Evolutionary conservation across 2,329 filamentous ascomycete species (phyloP).

Genomic region (Sporothrix mexicana): DNA sequence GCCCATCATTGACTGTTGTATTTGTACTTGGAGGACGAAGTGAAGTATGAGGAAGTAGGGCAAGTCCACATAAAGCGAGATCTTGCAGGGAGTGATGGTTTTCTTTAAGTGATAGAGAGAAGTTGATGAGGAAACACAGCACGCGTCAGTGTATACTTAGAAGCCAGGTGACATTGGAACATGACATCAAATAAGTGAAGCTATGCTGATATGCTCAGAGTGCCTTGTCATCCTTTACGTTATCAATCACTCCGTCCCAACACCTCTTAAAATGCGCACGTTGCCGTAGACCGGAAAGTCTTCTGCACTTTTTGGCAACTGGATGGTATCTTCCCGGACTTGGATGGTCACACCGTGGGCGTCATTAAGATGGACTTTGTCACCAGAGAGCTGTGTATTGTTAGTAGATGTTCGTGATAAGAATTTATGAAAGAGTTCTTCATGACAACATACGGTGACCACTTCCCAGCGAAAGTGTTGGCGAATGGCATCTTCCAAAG

Average conservation of each 20-base stretch:
- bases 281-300: constrained; percentile 9
- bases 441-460: background rate
- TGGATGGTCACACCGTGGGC: constrained; percentile 18
- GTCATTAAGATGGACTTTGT: background rate
- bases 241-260: constrained; percentile 6
- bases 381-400: background rate
- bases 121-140: too few species aligned
- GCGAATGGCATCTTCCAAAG: background rate
- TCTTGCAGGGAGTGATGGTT: too few species aligned
- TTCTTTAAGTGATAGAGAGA: too few species aligned
- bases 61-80: too few species aligned
- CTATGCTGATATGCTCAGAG: background rate
- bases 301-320: background rate
- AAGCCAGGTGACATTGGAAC: too few species aligned
- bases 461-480: constrained; percentile 18
- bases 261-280: background rate
- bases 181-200: background rate
- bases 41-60: too few species aligned
- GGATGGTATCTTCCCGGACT: background rate
- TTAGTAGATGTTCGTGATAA: background rate
- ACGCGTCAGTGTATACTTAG: too few species aligned
- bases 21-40: too few species aligned
- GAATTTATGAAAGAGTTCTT: too few species aligned
- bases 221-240: background rate
- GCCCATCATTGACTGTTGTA: too few species aligned